Evolutionary conservation across 768 basidiomycete genomes (phyloP).

Genomic region (Serendipita indica): DNA sequence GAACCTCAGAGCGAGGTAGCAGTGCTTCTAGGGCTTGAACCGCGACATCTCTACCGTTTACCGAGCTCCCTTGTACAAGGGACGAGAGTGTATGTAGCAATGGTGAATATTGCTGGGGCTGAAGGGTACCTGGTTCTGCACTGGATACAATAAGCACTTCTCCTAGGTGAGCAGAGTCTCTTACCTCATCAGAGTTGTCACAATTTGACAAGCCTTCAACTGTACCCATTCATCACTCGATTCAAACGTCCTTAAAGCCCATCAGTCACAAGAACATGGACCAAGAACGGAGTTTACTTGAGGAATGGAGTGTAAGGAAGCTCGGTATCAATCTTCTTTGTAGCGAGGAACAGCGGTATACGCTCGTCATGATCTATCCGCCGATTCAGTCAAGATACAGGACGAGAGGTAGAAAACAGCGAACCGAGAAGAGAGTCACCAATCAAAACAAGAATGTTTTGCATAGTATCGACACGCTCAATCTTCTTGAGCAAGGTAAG

Average conservation of each 20-base stretch:
- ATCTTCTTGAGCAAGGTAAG: constrained; percentile 79
- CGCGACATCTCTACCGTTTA: constrained; percentile 53
- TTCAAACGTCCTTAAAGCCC: constrained; percentile 50
- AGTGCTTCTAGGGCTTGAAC: constrained; percentile 84
- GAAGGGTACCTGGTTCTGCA: constrained; percentile 35
- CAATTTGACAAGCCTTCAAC: constrained; percentile 73
- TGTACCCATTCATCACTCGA: constrained; percentile 92
- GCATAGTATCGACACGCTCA: constrained; percentile 73
- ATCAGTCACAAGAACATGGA: not conserved
- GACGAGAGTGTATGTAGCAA: constrained; percentile 45
- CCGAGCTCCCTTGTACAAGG: constrained; percentile 42
- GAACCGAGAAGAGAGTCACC: constrained; percentile 74
- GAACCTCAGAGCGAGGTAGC: constrained; percentile 63
- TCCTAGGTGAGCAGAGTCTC: constrained; percentile 14
- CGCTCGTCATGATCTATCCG: constrained; percentile 71
- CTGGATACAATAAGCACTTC: constrained; percentile 20
- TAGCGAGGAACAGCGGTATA: constrained; percentile 54
- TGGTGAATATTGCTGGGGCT: constrained; percentile 35
- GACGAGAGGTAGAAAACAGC: constrained; percentile 16
- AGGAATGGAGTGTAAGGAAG: constrained; percentile 69
- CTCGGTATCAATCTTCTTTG: constrained; percentile 53
- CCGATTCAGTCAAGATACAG: not conserved
- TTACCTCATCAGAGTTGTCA: constrained; percentile 72
- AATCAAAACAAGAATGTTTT: constrained; percentile 71
- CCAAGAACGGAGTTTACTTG: constrained; percentile 32